A percentile compares a stretch with the other conserved stretches of the same genome.
Evolutionary conservation across 1,284 basidiomycete species (phyloP).

Genomic region (Trichosporon ovoides): DNA sequence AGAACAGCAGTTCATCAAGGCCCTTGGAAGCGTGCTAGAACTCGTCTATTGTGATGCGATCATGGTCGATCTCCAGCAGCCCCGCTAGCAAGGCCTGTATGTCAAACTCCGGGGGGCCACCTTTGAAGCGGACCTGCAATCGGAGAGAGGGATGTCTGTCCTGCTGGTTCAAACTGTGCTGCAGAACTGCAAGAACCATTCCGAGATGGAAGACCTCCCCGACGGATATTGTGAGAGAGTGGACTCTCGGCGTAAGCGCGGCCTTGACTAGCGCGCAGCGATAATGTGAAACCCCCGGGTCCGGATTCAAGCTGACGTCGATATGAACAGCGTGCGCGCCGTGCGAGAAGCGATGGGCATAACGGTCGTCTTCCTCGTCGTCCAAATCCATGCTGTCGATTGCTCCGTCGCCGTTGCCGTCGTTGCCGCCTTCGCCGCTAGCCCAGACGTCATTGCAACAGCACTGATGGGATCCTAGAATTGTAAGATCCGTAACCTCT

Average conservation of each 20-base stretch:
- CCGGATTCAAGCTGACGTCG: not conserved
- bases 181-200: not conserved
- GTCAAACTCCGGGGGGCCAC: not conserved
- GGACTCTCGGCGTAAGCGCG: not conserved
- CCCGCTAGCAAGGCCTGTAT: not conserved
- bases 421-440: not conserved
- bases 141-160: not conserved
- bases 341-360: not conserved
- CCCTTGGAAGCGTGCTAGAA: too few species aligned
- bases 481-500: not conserved
- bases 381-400: too few species aligned
- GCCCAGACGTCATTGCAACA: not conserved
- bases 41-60: not conserved
- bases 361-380: not conserved
- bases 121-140: not conserved
- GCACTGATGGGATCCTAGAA: not conserved
- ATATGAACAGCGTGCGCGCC: not conserved
- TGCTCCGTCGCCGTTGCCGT: too few species aligned
- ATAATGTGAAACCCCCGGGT: not conserved
- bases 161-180: not conserved
- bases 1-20: too few species aligned
- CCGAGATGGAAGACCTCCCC: not conserved
- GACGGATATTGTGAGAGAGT: not conserved
- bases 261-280: not conserved
- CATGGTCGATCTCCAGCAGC: not conserved